phyloP scores from a whole-genome alignment of 768 basidiomycete genomes.

The Rhodotorula babjevae region DNA sequence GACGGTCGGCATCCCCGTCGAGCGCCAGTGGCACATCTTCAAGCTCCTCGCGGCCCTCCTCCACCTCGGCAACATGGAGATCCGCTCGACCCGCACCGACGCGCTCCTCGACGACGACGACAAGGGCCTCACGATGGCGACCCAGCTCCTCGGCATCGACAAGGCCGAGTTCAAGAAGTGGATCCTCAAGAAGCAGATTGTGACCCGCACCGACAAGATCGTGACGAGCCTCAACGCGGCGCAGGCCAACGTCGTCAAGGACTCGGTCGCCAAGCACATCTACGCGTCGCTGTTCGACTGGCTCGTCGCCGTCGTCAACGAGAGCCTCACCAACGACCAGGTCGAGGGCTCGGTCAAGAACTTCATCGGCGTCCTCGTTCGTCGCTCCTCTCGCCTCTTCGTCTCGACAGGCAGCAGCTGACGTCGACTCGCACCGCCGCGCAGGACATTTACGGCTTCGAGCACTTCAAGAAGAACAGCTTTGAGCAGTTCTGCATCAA shows the following conservation, averaged over 20 bases:
- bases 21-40: constrained; percentile 94
- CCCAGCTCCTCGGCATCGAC: constrained; percentile 83
- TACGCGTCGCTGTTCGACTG: constrained; percentile 99
- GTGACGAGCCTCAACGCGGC: constrained; percentile 75
- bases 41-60: constrained; percentile 84
- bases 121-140: constrained; percentile 69
- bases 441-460: constrained; percentile 51
- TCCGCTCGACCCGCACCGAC: constrained; percentile 73
- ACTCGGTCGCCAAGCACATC: constrained; percentile 96
- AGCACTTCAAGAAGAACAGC: constrained; percentile 49
- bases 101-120: constrained; percentile 79
- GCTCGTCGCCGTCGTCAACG: constrained; percentile 95
- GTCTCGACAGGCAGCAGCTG: background rate
- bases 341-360: constrained; percentile 73
- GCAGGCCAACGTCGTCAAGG: constrained; percentile 88
- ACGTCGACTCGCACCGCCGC: fast-evolving
- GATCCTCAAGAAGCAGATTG: constrained; percentile 96
- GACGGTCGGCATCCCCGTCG: constrained; percentile 94
- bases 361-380: constrained; percentile 94
- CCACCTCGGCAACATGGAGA: constrained; percentile 96
- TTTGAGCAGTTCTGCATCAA: constrained; percentile 97
- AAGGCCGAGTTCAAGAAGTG: constrained; percentile 94
- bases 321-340: constrained; percentile 89
- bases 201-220: constrained; percentile 91
- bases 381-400: constrained; percentile 60